These are phyloP conservation scores for Effrenium voratum DNA, from an alignment of 73 alveolate genomes.

Conservation along the genomic window DNA sequence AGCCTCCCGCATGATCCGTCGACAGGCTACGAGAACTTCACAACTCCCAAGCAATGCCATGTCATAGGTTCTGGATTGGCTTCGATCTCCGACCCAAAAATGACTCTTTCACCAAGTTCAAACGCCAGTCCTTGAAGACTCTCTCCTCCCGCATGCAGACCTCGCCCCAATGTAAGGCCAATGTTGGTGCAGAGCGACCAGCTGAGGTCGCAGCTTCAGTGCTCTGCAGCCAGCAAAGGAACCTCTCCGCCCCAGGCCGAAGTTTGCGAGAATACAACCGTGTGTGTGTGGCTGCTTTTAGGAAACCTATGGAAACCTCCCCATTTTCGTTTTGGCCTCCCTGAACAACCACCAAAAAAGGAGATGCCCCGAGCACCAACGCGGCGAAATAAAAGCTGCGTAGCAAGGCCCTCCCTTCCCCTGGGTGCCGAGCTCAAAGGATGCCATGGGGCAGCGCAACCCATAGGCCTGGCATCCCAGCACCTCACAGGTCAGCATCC, in stretches of 20 bases:
- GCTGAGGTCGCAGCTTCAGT: slow-evolving; percentile 37
- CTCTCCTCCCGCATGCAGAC: slow-evolving; percentile 88
- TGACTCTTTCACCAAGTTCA: too few relatives aligned
- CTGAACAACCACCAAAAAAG: background rate
- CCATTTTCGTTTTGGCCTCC: background rate
- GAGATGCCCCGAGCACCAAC: background rate
- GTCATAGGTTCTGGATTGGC: too few relatives aligned
- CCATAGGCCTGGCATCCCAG: slow-evolving; percentile 87
- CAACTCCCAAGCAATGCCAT: too few relatives aligned
- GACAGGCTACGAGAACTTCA: too few relatives aligned
- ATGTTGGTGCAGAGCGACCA: background rate
- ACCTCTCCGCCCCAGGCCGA: background rate
- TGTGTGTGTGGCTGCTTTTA: background rate
- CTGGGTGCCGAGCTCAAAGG: slow-evolving; percentile 23
- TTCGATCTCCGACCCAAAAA: too few relatives aligned
- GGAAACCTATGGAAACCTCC: background rate
- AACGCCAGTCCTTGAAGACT: slow-evolving; percentile 88
- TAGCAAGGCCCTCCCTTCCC: background rate
- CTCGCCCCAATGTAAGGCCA: background rate
- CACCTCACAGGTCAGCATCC: background rate
- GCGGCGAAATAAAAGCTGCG: background rate
- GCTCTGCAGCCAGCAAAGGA: slow-evolving; percentile 83
- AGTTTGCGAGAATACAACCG: background rate
- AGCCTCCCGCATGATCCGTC: slow-evolving; percentile 10
- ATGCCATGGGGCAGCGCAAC: slow-evolving; percentile 35